A percentile compares a stretch with the other conserved stretches of the same genome.
Evolutionary conservation across 768 basidiomycete species (phyloP).

Genomic region (Leccinum variicolor): DNA sequence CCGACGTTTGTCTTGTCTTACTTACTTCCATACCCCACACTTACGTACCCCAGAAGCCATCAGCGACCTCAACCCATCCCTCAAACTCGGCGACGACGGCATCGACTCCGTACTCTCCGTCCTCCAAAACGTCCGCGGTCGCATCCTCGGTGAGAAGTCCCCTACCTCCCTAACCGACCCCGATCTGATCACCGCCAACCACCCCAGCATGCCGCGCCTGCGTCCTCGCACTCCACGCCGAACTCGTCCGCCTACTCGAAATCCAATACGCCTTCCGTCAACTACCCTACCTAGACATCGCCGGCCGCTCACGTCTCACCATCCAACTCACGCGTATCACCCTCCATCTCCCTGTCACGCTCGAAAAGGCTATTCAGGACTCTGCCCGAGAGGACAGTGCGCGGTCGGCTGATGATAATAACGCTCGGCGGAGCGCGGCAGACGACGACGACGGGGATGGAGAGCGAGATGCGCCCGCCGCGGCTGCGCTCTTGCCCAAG

Average conservation of each 20-base stretch:
- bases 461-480: slow-evolving; percentile 10
- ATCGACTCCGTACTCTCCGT: slow-evolving; percentile 72
- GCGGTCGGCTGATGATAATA: neutral
- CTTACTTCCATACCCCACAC: neutral
- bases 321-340: slow-evolving; percentile 77
- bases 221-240: slow-evolving; percentile 66
- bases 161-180: neutral
- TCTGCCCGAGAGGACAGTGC: slow-evolving; percentile 12
- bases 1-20: neutral
- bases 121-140: slow-evolving; percentile 67
- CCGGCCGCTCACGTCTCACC: slow-evolving; percentile 70
- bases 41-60: slow-evolving; percentile 51
- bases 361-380: slow-evolving; percentile 66
- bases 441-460: slow-evolving; percentile 8
- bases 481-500: slow-evolving; percentile 47
- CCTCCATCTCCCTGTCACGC: slow-evolving; percentile 66
- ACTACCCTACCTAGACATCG: slow-evolving; percentile 74
- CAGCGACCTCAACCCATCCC: slow-evolving; percentile 75
- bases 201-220: slow-evolving; percentile 69
- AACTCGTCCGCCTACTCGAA: slow-evolving; percentile 76
- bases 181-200: neutral
- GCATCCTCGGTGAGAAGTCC: slow-evolving; percentile 55
- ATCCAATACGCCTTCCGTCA: slow-evolving; percentile 73
- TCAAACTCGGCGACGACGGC: slow-evolving; percentile 74
- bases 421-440: neutral